Percentiles rank a stretch among this genome's conserved stretches.
phyloP scores from a whole-genome alignment of 2,329 filamentous ascomycete genomes.

The Verticillium longisporum region DNA sequence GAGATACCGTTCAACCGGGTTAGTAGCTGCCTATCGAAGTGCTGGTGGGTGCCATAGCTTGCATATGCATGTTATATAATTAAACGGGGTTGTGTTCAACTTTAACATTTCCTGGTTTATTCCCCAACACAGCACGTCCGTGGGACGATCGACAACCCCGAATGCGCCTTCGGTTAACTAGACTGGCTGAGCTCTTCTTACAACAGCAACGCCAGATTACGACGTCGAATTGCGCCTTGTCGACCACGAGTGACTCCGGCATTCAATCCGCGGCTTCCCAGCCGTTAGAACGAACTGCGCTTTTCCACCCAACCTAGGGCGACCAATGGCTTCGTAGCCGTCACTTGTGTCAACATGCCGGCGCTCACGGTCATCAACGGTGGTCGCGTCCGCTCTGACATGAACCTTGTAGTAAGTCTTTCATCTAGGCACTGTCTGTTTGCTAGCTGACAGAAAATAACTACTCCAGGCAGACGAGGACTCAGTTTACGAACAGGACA shows the following conservation, averaged over 20 bases:
- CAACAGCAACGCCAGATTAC: neutral
- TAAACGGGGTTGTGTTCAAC: too few relatives aligned
- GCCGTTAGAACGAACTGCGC: neutral
- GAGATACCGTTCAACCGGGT: too few relatives aligned
- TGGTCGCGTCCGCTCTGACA: constrained; percentile 35
- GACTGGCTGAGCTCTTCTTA: neutral
- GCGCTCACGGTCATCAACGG: constrained; percentile 18
- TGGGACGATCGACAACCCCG: neutral
- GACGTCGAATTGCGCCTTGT: neutral
- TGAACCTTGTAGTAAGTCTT: constrained; percentile 40
- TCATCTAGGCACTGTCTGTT: neutral
- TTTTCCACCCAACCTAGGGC: neutral
- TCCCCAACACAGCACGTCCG: neutral
- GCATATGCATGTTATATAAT: too few relatives aligned
- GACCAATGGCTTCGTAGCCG: constrained; percentile 1
- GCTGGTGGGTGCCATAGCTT: too few relatives aligned
- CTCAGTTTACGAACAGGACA: constrained; percentile 92
- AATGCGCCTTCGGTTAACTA: neutral
- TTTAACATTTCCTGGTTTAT: too few relatives aligned
- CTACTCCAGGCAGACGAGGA: constrained; percentile 70
- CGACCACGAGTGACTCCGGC: neutral
- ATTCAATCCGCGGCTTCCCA: neutral
- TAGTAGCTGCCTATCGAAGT: too few relatives aligned
- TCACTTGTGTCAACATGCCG: constrained; percentile 8
- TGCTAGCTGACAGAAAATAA: neutral